These are phyloP conservation scores for Coemansia sp. DNA, from an alignment of 192 early-diverging fungal species.

Conservation along the genomic window DNA sequence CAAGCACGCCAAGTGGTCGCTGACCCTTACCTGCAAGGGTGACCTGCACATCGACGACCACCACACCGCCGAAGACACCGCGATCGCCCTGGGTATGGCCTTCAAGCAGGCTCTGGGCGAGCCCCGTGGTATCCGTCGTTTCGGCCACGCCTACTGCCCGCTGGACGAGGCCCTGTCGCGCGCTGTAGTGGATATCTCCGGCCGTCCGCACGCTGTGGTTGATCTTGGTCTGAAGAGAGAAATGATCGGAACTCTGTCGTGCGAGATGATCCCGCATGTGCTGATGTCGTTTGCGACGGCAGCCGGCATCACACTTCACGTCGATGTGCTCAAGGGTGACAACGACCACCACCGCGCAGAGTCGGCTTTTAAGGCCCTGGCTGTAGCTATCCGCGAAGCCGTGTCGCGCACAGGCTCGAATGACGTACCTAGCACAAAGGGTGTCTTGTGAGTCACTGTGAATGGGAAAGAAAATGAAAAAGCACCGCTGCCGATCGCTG, in stretches of 20 bases:
- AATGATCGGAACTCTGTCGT: conserved; percentile 84
- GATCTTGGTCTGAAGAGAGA: conserved; percentile 90
- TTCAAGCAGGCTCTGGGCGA: conserved; percentile 91
- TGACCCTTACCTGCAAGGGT: conserved; percentile 80
- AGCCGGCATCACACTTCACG: conserved; percentile 93
- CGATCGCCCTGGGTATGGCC: conserved; percentile 88
- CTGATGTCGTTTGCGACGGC: conserved; percentile 87
- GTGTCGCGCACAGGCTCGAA: conserved; percentile 80
- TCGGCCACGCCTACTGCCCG: conserved; percentile 92
- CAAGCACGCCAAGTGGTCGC: conserved; percentile 92
- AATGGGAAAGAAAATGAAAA: too few species aligned
- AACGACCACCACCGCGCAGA: conserved; percentile 98
- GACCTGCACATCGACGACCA: conserved; percentile 98
- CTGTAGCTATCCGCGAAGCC: conserved; percentile 90
- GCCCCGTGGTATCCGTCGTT: conserved; percentile 87
- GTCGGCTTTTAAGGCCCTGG: conserved; percentile 95
- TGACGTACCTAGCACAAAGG: conserved; percentile 96
- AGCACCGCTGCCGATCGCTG: conserved; percentile 8
- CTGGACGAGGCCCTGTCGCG: conserved; percentile 95
- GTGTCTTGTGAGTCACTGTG: too few species aligned
- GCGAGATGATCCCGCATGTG: conserved; percentile 99
- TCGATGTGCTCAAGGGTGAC: conserved; percentile 89
- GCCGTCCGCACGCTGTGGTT: conserved; percentile 80
- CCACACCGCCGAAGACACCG: conserved; percentile 96
- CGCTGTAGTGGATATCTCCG: conserved; percentile 97